Base-by-base conservation (phyloP, 1,139 yeast species). In the Maudiozyma humilis region DNA sequence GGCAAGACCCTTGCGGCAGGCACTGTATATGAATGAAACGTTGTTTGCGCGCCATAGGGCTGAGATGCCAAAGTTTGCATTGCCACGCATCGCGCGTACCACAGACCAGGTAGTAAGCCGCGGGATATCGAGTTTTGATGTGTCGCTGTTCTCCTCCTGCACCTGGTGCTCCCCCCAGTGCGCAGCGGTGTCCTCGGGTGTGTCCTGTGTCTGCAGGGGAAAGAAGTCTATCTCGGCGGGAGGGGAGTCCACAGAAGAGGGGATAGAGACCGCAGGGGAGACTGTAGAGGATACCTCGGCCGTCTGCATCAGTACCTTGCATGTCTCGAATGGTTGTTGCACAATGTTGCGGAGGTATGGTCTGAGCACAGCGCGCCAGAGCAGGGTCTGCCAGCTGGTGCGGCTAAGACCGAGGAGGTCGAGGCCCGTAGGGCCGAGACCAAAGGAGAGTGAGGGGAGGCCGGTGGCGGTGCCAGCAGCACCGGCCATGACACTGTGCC, bases 301-400 rank as follows among this genome's bases (percentile, higher is more conserved):
- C 10, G 38, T 40, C 62, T 91, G 98, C 46, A 88, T 64, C 34
- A 88, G 71, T 50, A 87, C 69, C 44, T 94, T 72, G 4, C 86
- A 79, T 30, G 86, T 83, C 56, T 91, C 96, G 63, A 89, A 81
- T 1, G 98, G 98, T 63, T 91, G 97, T 18, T 87, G 76, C 19
- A 83, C 61, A 33, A 86, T 62, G 41, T 81, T 77, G 50, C 77
- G 79, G 47, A 77, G 65, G 65, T 88, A 88, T 51, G 79, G 81
- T 52, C 78, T 77, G 41, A 79, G 59, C 54, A 86, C 79, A 36
- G 84, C 78, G 62, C 73, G 71, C 43, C 73, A 54, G 60, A 85
- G 64, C 41, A 81, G 62, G 50, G 78, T 83, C 43, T 70, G 68
- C 50, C 82, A 63, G 52, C 79, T 79, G n/a, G n/a, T n/a, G n/a